phyloP scores from a whole-genome alignment of 75 land plant species.

The Cunninghamia lanceolata region DNA sequence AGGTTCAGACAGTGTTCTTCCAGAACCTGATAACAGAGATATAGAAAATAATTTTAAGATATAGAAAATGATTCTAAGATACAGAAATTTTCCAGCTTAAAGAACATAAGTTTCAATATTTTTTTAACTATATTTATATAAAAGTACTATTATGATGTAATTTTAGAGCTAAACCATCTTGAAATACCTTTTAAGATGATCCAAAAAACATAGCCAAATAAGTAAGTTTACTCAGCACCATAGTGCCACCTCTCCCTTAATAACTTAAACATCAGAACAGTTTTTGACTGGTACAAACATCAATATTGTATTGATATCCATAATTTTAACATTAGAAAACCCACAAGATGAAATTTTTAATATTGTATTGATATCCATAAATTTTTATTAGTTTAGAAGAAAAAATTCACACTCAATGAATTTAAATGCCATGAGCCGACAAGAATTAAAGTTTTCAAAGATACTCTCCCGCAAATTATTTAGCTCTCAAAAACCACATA shows the following conservation, averaged over 20 bases:
- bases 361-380: background rate
- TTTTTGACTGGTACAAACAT: background rate
- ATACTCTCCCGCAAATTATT: background rate
- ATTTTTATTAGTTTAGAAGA: background rate
- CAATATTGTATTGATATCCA: background rate
- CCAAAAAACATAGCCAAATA: background rate
- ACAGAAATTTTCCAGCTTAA: no score
- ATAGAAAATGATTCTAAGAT: no score
- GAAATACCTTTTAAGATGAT: background rate
- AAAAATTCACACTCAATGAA: background rate
- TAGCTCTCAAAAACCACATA: background rate
- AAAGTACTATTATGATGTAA: no score
- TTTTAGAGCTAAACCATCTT: background rate
- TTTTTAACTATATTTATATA: no score
- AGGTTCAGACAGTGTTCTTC: no score
- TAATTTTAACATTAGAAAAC: no score
- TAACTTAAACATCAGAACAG: background rate
- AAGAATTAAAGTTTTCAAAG: background rate
- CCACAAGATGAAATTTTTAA: no score
- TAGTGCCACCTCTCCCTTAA: background rate
- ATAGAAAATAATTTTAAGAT: no score
- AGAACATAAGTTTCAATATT: no score
- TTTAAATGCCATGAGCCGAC: background rate
- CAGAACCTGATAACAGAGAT: no score
- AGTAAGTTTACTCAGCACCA: background rate